phyloP scores from a whole-genome alignment of 78 protist species.

The Reticulomyxa filosa region DNA sequence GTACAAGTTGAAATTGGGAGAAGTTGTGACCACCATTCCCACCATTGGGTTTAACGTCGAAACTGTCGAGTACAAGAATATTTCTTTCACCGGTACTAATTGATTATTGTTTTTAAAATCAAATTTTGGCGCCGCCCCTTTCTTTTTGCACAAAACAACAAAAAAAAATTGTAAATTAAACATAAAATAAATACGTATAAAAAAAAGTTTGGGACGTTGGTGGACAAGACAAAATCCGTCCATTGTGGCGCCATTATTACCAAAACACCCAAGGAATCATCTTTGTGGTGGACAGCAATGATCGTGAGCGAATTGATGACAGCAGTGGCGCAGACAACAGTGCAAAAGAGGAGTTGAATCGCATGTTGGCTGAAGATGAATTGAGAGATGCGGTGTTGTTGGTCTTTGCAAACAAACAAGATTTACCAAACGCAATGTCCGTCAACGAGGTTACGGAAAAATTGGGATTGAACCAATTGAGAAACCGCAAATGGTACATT shows the following conservation, averaged over 20 bases:
- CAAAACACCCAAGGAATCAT: slow-evolving; percentile 71
- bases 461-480: slow-evolving; percentile 67
- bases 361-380: slow-evolving; percentile 47
- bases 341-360: slow-evolving; percentile 3
- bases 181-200: no score
- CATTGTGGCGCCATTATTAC: slow-evolving; percentile 78
- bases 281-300: slow-evolving; percentile 78
- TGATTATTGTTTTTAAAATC: no score
- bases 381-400: slow-evolving; percentile 54
- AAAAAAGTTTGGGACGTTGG: slow-evolving; percentile 65
- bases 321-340: not conserved
- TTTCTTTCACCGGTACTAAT: slow-evolving; percentile 53
- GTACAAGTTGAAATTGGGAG: not conserved
- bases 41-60: slow-evolving; percentile 32
- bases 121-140: slow-evolving; percentile 32
- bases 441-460: slow-evolving; percentile 81
- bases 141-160: not conserved
- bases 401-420: slow-evolving; percentile 81
- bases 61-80: slow-evolving; percentile 41
- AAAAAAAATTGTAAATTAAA: no score
- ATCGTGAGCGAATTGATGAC: slow-evolving; percentile 34
- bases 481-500: slow-evolving; percentile 54
- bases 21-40: slow-evolving; percentile 15
- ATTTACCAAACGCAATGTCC: slow-evolving; percentile 79
- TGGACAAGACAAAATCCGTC: slow-evolving; percentile 74